Base-by-base conservation (phyloP, 2,329 filamentous ascomycete genomes). In the Cordyceps tenuipes region DNA sequence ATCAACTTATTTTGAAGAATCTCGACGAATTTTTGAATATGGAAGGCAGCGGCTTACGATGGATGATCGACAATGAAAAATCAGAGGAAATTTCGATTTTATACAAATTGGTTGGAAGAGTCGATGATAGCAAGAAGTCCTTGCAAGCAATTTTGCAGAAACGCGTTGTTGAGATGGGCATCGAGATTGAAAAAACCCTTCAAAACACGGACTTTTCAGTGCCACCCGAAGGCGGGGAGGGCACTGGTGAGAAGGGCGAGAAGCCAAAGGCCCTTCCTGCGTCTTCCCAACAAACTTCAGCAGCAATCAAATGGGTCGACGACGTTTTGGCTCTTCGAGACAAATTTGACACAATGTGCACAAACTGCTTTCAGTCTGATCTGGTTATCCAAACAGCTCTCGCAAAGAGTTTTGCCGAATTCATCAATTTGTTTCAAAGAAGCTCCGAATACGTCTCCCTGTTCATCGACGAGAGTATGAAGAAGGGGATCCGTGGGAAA, bases 381-480 rank as follows among this genome's bases (percentile, higher is more conserved):
- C 81, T 91, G 44, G 79, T 85, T 8, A 78, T 99, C 17, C 89
- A 96, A 67, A 89, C 88, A 1, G 86, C 90, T 0, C 79, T 97
- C 29, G 92, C 90, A 1, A 87, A 87, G 68, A 96, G 91, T 69
- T 96, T 97, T 67, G 82, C 89, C 1, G 88, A 95, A 17, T 96
- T 97, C 67, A 96, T 99, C 79, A 97, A 97, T 71, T 75, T 85
- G n/a, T 97, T 96, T 69, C 73, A 78, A 15, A 86, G 92, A 63
- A 88, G 89, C 66, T 90, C 93, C 1, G 94, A 99, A 70, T 96
- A 91, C 69, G 88, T 97, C 6, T 99, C 94, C 0, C 81, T 99
- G 0, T 99, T 96, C 74, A 96, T 99, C 61, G 94, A 99, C 67
- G 93, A 97, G 68, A 96, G 92, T 68, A 83, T 99, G 68, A 96